Base-by-base conservation (phyloP, 2,329 filamentous ascomycete species). In the Epicoccum nigrum region DNA sequence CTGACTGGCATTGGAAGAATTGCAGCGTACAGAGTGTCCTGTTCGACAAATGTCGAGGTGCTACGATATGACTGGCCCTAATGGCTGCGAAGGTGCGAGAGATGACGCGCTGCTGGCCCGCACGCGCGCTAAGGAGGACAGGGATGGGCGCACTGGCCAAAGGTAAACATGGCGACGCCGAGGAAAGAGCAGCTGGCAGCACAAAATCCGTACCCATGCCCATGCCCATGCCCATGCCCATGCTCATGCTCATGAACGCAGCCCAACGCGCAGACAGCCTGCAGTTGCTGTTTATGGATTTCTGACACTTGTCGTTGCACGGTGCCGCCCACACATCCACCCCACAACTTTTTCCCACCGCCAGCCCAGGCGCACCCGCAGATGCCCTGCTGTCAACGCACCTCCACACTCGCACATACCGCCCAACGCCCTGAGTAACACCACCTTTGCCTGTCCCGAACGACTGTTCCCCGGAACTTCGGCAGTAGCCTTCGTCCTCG, bases 361-460 rank as follows among this genome's bases (percentile, higher is more conserved):
- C 59, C 44, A 50, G 32, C 45, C 59, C 44, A 50, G 32, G 40
- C 55, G 60, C 54, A 49, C 49, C 56, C 59, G 60, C 60, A 59
- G 49, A 68, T 69, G 65, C 58, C 55, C 60, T 61, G 60, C 58
- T 52, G 51, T 57, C 58, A 53, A 57, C 59, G 50, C 58, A 60
- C 60, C 54, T 53, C 48, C 59, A 46, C 56, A 41, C 37, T 47
- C 31, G 45, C 52, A 43, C 38, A 45, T 25, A 40, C 56, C 53
- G 43, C 44, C 59, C 16, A 55, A 44, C 33, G 34, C 32, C 37
- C 49, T 52, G 49, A 52, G 49, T 47, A 35, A 33, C 35, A 27
- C 19, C 40, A 44, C 21, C 0, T 23, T 38, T 30, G 32, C 25
- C 21, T 19, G 37, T 30, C 33, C 20, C 41, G 48, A 46, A 23